Conservation (phyloP, 2,329 filamentous ascomycete genomes). For the Aspergillus flavus region DNA sequence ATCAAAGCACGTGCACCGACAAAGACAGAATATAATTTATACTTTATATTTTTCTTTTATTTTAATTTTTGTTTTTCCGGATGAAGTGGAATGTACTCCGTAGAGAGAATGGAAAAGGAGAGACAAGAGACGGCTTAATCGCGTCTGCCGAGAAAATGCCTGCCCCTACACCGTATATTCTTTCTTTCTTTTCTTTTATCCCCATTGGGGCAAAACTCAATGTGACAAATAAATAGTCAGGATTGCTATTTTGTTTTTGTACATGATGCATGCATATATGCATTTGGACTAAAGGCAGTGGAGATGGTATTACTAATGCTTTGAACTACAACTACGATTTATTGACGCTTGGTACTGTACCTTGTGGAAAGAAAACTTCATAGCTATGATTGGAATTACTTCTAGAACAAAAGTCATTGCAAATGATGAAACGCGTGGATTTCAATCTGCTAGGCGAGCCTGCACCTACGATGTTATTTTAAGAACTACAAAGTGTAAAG, state of each 20-base stretch:
- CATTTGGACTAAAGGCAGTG: not conserved
- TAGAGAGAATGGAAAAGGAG: not conserved
- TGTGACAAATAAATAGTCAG: not conserved
- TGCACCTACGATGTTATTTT: not conserved
- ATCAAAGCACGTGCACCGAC: not conserved
- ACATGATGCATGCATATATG: not conserved
- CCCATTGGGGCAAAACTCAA: not conserved
- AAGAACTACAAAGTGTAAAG: not conserved
- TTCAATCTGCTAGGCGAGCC: not conserved
- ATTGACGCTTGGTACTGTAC: not conserved
- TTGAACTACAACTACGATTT: not conserved
- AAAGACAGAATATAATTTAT: not conserved
- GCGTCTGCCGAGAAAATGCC: not conserved
- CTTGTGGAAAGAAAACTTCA: not conserved
- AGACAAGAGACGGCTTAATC: not conserved
- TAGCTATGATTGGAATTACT: not conserved
- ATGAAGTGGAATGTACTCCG: not conserved
- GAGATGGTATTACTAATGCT: not conserved
- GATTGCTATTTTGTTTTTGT: not conserved
- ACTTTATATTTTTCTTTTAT: not conserved
- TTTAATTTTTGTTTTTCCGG: not conserved
- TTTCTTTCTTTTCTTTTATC: not conserved
- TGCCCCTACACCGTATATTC: not conserved
- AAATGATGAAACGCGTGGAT: not conserved
- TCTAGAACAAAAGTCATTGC: not conserved